Base-by-base conservation (phyloP, 257 asterid genomes). In the Solanum phureja region DNA sequence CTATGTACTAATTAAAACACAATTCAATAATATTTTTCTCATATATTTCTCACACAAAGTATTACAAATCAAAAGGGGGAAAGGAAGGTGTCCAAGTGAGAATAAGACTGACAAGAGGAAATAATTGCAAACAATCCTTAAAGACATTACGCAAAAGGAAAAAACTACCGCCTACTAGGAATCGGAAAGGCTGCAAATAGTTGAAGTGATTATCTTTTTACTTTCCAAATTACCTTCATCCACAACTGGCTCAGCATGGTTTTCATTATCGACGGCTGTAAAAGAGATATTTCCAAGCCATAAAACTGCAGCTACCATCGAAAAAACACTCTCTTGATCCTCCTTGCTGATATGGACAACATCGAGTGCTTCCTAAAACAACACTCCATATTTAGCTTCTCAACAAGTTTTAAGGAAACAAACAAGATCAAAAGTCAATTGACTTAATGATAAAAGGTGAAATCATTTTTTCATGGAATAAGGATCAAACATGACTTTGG, bases 211-310 rank as follows among this genome's bases (percentile, higher is more conserved):
- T 5, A 49, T 46, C 69, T 82, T 29, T 82, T 29, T 52, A 82
- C 85, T 82, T 49, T 49, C 84, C 49, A 89, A 52, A 66, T n/a
- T 89, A 96, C 99, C 98, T 95, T 97, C 99, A 91, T 96, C 98
- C 88, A 90, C 93, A 83, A 95, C 93, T 11, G 99, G 99, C 85
- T 96, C 99, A 58, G 96, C 99, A 83, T 97, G 99, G 94, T 96
- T 93, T 83, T 97, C 99, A 89, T 93, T 90, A 90, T 97, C 99
- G 85, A 93, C 86, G 62, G 89, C 93, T 29, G 95, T 91, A 90
- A 96, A 96, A 83, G 98, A 91, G 91, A 97, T 88, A 83, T 97
- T 92, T 88, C 99, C 99, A 88, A 97, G 91, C 99, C 99, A 97
- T 58, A 97, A 89, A 27, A 97, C 99, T 86, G 99, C 98, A 91